These are phyloP conservation scores for Aspergillus carlsbadensis DNA, from an alignment of 495 filamentous ascomycete genomes.

Conservation along the genomic window DNA sequence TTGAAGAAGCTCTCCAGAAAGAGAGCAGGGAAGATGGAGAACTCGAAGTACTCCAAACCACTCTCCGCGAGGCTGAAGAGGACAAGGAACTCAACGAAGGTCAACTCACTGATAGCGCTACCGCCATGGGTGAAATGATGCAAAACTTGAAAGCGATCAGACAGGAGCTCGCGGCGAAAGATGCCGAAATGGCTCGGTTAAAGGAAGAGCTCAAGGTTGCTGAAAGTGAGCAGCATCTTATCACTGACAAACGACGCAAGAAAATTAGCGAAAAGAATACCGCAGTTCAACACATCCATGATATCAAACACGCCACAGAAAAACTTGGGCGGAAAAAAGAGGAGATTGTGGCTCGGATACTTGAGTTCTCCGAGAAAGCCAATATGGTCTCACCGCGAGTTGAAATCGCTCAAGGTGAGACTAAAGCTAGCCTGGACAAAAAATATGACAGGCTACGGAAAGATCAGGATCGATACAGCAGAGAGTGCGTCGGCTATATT, in stretches of 20 bases:
- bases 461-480: conserved; percentile 52
- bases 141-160: conserved; percentile 39
- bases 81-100: conserved; percentile 45
- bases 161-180: conserved; percentile 38
- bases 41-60: conserved; percentile 56
- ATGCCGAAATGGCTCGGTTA: conserved; percentile 39
- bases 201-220: conserved; percentile 53
- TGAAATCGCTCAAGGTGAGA: conserved; percentile 67
- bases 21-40: conserved; percentile 59
- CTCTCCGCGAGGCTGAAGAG: conserved; percentile 51
- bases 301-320: conserved; percentile 47
- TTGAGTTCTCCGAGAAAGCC: conserved; percentile 59
- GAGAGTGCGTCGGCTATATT: conserved; percentile 39
- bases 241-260: conserved; percentile 48
- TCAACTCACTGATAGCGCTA: conserved; percentile 51
- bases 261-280: conserved; percentile 66
- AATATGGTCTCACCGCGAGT: conserved; percentile 57
- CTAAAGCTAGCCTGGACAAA: conserved; percentile 56
- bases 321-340: conserved; percentile 46
- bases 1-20: conserved; percentile 59
- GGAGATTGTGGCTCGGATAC: conserved; percentile 44
- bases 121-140: conserved; percentile 51
- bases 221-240: conserved; percentile 53
- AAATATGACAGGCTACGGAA: conserved; percentile 59
- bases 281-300: conserved; percentile 52